These are phyloP conservation scores for Pholiota adiposa DNA, from an alignment of 1,284 basidiomycete species.

Conservation along the genomic window DNA sequence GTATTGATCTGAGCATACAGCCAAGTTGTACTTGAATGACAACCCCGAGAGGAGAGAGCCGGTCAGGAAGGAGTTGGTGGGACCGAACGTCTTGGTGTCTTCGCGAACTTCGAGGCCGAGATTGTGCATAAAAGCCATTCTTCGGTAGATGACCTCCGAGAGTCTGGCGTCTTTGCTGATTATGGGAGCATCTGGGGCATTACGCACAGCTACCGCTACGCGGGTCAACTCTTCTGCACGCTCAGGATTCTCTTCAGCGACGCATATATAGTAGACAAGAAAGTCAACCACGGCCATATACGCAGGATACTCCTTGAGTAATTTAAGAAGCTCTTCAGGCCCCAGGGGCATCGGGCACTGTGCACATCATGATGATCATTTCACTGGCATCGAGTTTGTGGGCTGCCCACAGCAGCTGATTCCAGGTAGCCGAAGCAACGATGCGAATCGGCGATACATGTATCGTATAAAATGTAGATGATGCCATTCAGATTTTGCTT, in stretches of 20 bases:
- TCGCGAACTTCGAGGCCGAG: neutral
- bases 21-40: neutral
- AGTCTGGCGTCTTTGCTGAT: neutral
- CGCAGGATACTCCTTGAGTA: neutral
- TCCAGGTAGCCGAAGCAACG: no score
- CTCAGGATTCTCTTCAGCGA: neutral
- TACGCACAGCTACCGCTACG: neutral
- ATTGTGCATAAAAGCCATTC: neutral
- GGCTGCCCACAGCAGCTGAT: no score
- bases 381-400: no score
- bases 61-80: neutral
- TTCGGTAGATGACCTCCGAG: neutral
- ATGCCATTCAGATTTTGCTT: no score
- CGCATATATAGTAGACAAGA: neutral
- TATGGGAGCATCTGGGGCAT: neutral
- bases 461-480: no score
- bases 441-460: no score
- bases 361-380: no score
- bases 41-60: neutral
- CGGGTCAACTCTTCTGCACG: neutral
- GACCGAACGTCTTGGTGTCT: neutral
- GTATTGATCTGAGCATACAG: neutral
- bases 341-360: no score
- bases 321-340: neutral
- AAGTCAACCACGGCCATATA: neutral